A percentile compares a stretch with the other conserved stretches of the same genome.
phyloP scores from a whole-genome alignment of 2,329 filamentous ascomycete species.

The Penicillium fuscoglaucum region DNA sequence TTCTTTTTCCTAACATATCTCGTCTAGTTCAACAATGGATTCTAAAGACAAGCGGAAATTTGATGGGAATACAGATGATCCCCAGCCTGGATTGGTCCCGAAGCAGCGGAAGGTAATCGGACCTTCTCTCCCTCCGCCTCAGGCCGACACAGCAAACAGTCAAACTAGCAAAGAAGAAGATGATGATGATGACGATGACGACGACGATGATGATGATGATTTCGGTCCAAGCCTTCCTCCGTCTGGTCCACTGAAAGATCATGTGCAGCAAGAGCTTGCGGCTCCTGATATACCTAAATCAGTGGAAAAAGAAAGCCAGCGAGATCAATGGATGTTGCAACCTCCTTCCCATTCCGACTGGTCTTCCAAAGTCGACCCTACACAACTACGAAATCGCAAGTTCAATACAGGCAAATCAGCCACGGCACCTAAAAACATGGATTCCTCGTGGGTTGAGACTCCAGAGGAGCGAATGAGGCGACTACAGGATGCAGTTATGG shows the following conservation, averaged over 20 bases:
- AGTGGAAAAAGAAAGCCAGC: slow-evolving; percentile 50
- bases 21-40: slow-evolving; percentile 6
- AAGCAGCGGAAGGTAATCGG: slow-evolving; percentile 51
- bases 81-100: slow-evolving; percentile 1
- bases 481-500: slow-evolving; percentile 78
- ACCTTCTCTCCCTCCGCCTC: slow-evolving; percentile 56
- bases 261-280: background rate
- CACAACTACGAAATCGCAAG: slow-evolving; percentile 76
- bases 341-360: slow-evolving; percentile 59
- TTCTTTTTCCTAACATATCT: background rate
- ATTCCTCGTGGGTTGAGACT: slow-evolving; percentile 84
- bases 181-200: slow-evolving; percentile 18
- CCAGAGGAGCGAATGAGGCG: slow-evolving; percentile 82
- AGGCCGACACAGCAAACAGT: slow-evolving; percentile 22
- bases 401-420: slow-evolving; percentile 72
- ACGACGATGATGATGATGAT: slow-evolving; percentile 40
- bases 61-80: slow-evolving; percentile 3
- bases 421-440: slow-evolving; percentile 38
- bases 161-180: slow-evolving; percentile 36
- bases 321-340: slow-evolving; percentile 83
- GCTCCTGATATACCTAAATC: slow-evolving; percentile 5
- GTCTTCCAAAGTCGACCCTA: slow-evolving; percentile 72
- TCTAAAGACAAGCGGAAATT: slow-evolving; percentile 26
- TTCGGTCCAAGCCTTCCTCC: slow-evolving; percentile 44
- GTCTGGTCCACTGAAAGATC: slow-evolving; percentile 10